Percentiles rank a stretch among this genome's conserved stretches.
Conservation (phyloP, 1,284 basidiomycete genomes). For the Trichosporon sp. region DNA sequence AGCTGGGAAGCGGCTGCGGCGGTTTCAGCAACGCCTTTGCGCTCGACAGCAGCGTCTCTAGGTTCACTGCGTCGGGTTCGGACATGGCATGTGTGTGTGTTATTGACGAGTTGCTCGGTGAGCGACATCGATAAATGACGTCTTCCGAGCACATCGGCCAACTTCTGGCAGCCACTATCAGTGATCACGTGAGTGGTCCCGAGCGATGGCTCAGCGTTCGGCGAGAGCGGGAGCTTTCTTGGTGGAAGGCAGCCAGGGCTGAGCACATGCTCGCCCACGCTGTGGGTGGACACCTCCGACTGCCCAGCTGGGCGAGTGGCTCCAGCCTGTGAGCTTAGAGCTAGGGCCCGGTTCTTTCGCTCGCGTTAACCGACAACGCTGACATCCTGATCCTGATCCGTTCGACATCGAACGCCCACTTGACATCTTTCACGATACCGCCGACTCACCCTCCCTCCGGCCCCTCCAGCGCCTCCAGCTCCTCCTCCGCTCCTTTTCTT, state of each 20-base stretch:
- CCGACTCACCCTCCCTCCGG: constrained; percentile 6
- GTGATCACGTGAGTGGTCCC: constrained; percentile 1
- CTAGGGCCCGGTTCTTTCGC: constrained; percentile 7
- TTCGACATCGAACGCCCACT: constrained; percentile 12
- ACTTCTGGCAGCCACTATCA: constrained; percentile 16
- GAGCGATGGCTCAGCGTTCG: neutral
- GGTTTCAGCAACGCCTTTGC: constrained; percentile 42
- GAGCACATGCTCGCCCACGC: neutral
- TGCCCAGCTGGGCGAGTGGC: no score
- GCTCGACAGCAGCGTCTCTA: constrained; percentile 36
- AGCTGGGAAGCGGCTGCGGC: constrained; percentile 42
- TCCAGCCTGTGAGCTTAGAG: neutral
- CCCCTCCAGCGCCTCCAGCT: neutral
- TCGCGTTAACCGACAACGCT: constrained; percentile 8
- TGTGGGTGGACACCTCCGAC: neutral
- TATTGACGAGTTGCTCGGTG: neutral
- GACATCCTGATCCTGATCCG: neutral
- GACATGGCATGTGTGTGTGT: neutral
- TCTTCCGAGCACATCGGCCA: neutral
- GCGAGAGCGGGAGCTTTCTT: neutral
- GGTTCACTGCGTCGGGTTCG: constrained; percentile 13
- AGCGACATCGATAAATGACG: neutral
- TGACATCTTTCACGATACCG: constrained; percentile 16
- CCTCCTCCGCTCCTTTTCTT: constrained; percentile 25
- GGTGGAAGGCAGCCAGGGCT: neutral